phyloP scores from a whole-genome alignment of 371 early-diverging fungal species.

The Chytridium lagenaria region DNA sequence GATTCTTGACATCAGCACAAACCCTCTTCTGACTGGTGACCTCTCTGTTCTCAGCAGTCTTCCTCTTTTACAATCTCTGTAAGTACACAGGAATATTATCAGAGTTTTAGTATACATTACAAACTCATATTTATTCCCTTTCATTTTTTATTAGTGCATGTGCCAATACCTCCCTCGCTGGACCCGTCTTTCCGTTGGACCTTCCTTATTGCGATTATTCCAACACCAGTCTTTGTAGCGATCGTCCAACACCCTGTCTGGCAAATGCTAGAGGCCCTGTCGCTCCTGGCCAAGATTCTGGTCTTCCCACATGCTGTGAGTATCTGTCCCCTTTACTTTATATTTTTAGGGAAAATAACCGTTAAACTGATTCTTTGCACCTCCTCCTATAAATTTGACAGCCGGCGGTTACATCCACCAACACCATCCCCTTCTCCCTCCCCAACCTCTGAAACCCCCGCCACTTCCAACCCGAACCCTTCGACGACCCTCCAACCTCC shows the following conservation, averaged over 20 bases:
- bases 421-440: no score
- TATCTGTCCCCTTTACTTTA: no score
- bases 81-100: not conserved
- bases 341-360: no score
- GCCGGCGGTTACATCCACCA: no score
- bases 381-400: no score
- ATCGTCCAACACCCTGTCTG: not conserved
- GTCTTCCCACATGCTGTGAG: no score
- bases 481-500: no score
- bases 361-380: no score
- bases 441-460: no score
- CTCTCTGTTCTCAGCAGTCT: not conserved
- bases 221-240: not conserved
- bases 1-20: conserved; percentile 1
- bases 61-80: not conserved
- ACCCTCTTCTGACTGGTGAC: not conserved
- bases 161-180: not conserved
- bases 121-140: not conserved
- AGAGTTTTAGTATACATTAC: not conserved
- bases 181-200: not conserved
- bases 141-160: not conserved
- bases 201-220: conserved; percentile 6
- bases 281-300: not conserved
- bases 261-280: not conserved
- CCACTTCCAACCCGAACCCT: no score